Conservation (phyloP, 805 yeast species). For the Myxozyma udenii region DNA sequence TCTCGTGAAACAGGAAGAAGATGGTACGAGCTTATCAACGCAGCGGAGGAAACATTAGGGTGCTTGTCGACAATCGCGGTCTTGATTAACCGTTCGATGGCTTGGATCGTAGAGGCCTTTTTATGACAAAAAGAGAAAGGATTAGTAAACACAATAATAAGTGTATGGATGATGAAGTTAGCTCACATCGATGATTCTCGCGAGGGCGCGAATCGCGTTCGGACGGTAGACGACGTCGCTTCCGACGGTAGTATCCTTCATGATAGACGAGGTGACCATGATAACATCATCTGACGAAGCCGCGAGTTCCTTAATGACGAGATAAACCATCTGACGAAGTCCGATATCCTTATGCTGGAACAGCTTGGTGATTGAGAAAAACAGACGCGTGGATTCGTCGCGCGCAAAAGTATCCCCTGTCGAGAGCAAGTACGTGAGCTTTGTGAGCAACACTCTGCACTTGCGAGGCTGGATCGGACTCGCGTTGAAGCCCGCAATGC, state of each 20-base stretch:
- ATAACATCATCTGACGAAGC: constrained; percentile 82
- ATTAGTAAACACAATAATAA: constrained; percentile 36
- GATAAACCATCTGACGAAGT: constrained; percentile 87
- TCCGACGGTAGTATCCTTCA: constrained; percentile 95
- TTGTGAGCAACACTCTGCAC: constrained; percentile 78
- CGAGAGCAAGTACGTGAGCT: constrained; percentile 75
- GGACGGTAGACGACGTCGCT: constrained; percentile 78
- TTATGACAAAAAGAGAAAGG: not conserved
- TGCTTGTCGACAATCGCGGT: constrained; percentile 89
- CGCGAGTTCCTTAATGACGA: constrained; percentile 89
- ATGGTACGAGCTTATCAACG: constrained; percentile 82
- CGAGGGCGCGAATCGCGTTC: constrained; percentile 87
- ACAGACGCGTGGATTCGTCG: constrained; percentile 85
- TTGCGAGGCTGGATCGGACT: constrained; percentile 83
- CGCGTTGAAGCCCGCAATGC: constrained; percentile 87
- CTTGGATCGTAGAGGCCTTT: constrained; percentile 64
- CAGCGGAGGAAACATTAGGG: constrained; percentile 89
- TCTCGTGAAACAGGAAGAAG: constrained; percentile 84
- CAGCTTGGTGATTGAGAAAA: constrained; percentile 88
- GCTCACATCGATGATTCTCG: constrained; percentile 76
- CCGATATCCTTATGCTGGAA: constrained; percentile 87
- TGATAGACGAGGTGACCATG: constrained; percentile 96
- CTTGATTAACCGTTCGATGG: constrained; percentile 88
- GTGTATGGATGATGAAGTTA: too few relatives aligned
- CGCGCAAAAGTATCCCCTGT: constrained; percentile 84